Evolutionary conservation across 305 asterid species (phyloP), one percentile per base, ranked within the genome.

Genomic region (Fraxinus latifolia): DNA sequence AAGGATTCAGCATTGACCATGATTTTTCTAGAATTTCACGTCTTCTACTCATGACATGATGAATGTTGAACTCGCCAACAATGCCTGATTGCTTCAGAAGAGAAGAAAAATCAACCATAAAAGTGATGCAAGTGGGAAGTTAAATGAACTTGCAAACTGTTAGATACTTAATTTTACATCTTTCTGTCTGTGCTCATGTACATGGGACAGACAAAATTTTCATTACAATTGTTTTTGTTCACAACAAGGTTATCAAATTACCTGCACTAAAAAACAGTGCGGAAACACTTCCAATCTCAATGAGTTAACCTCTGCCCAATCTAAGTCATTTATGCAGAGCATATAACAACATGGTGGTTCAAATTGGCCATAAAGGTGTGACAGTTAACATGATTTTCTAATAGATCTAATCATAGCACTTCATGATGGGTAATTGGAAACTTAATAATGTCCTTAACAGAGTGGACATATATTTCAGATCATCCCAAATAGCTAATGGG

Each of bases 1-100:
- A 92, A 77, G 94, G 97, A 85, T 96, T 94, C 86, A 96, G 84
- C 85, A 89, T 88, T 9, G 97, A 90, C 91, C 91, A 87, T 44
- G 94, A 93, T 85, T 87, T 91, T 87, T 91, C 91, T 82, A 72
- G 94, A 79, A 88, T 85, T 86, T 85, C 91, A 75, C 50, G 87
- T 87, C 99, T 90, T 89, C 89, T 88, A 72, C 84, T 87, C 93
- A 91, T 84, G 86, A 88, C 85, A 84, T 77, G 85, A 86, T 93
- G 94, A 72, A 94, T 93, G 87, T 91, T 77, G 82, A 94, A 86
- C 77, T 81, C 87, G 73, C 87, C 87, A 44, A 70, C 79, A 74
- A 76, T 82, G 81, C 82, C 90, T 79, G 90, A 83, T 86, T 84
- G 90, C 99, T 96, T 83, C 71, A 84, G 29, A 77, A 62, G 80